phyloP scores from a whole-genome alignment of 148 eudicot species.

The Rhododendron vialii region DNA sequence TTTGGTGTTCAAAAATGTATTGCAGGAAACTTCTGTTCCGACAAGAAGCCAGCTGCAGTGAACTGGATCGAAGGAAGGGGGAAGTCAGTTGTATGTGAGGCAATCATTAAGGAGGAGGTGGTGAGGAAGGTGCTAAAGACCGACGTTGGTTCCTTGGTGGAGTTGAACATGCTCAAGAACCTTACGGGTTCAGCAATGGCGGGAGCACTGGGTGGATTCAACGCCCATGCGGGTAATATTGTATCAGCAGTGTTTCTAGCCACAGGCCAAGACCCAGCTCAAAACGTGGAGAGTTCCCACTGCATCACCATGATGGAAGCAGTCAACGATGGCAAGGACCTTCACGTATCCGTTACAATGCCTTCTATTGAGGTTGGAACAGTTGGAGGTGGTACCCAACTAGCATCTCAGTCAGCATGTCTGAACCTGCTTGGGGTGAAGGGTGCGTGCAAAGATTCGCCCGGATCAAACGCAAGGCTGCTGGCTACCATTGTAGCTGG shows the following conservation, averaged over 20 bases:
- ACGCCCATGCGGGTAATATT: slow-evolving; percentile 81
- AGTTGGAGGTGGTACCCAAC: slow-evolving; percentile 80
- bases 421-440: slow-evolving; percentile 74
- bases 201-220: slow-evolving; percentile 88
- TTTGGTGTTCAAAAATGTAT: background rate
- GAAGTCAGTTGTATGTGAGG: slow-evolving; percentile 86
- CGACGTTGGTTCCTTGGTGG: slow-evolving; percentile 59
- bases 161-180: slow-evolving; percentile 83
- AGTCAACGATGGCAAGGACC: slow-evolving; percentile 68
- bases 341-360: slow-evolving; percentile 84
- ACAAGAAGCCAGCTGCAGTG: slow-evolving; percentile 83
- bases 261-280: slow-evolving; percentile 93
- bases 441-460: slow-evolving; percentile 66
- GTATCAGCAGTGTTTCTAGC: slow-evolving; percentile 76
- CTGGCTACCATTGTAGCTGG: slow-evolving; percentile 74
- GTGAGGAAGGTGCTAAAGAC: slow-evolving; percentile 72
- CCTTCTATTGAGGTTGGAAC: slow-evolving; percentile 92
- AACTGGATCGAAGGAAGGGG: slow-evolving; percentile 93
- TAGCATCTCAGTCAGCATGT: slow-evolving; percentile 81
- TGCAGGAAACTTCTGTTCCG: slow-evolving; percentile 78
- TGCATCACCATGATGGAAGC: slow-evolving; percentile 97
- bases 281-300: slow-evolving; percentile 80
- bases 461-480: slow-evolving; percentile 68
- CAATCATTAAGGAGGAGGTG: slow-evolving; percentile 64
- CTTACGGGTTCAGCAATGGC: slow-evolving; percentile 83